A percentile compares a stretch with the other conserved stretches of the same genome.
These are phyloP conservation scores for Thuja plicata DNA, from an alignment of 83 land plant genomes.

Conservation along the genomic window DNA sequence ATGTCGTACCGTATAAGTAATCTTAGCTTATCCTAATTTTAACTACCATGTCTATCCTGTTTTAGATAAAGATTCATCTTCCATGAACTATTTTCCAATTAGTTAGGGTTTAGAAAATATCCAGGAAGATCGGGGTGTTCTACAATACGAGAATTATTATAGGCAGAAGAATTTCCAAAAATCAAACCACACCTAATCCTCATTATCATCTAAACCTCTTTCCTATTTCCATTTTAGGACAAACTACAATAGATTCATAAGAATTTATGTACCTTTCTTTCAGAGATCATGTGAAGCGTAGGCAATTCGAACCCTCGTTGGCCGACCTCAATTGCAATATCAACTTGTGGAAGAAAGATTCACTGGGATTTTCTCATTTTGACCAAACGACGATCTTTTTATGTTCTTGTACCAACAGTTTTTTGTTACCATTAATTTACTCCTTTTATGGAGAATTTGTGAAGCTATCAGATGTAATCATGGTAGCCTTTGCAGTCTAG, in stretches of 20 bases:
- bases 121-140: not conserved
- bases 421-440: too few species aligned
- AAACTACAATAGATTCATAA: not conserved
- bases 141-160: not conserved
- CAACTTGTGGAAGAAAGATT: not conserved
- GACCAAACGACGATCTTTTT: not conserved
- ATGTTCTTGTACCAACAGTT: too few species aligned
- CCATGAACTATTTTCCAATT: not conserved
- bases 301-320: not conserved
- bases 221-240: not conserved
- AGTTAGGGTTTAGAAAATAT: not conserved
- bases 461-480: too few species aligned
- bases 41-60: not conserved
- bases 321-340: not conserved
- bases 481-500: too few species aligned
- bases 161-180: not conserved
- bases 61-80: not conserved
- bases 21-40: not conserved
- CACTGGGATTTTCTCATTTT: not conserved
- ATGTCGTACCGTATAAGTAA: not conserved
- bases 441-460: too few species aligned
- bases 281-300: not conserved
- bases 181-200: not conserved
- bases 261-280: not conserved
- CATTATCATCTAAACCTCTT: not conserved